Conservation (phyloP, 257 asterid genomes). For the Rauvolfia tetraphylla region DNA sequence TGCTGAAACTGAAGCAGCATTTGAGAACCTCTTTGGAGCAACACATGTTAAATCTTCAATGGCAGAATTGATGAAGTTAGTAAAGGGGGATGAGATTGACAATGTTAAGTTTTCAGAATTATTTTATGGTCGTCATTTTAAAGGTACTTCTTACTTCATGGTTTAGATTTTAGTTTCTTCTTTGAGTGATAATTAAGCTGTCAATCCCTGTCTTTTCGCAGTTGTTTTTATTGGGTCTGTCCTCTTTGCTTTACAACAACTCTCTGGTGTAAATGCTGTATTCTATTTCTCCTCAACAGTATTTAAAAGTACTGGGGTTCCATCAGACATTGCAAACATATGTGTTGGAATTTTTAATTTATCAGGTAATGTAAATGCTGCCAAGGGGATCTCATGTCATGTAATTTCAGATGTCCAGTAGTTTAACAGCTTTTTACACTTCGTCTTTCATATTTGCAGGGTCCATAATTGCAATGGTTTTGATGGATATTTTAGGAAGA, state of each 20-base stretch:
- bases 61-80: constrained; percentile 71
- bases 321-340: constrained; percentile 77
- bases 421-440: constrained; percentile 1
- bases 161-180: constrained; percentile 14
- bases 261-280: constrained; percentile 96
- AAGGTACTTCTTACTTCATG: constrained; percentile 36
- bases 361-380: constrained; percentile 45
- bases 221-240: constrained; percentile 75
- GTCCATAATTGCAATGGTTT: constrained; percentile 73
- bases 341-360: constrained; percentile 74
- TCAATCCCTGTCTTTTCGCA: constrained; percentile 35
- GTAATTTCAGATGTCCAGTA: not conserved
- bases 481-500: constrained; percentile 92
- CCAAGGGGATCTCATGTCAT: not conserved
- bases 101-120: constrained; percentile 58
- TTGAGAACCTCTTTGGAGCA: constrained; percentile 80
- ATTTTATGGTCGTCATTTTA: constrained; percentile 59
- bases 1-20: constrained; percentile 70
- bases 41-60: constrained; percentile 66
- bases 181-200: constrained; percentile 1
- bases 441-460: constrained; percentile 40
- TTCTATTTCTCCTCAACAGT: constrained; percentile 93
- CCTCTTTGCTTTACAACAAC: constrained; percentile 80
- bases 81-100: constrained; percentile 62
- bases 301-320: constrained; percentile 83